Base-by-base conservation (phyloP, 148 eudicot species). In the Tetragonia tetragonoides region DNA sequence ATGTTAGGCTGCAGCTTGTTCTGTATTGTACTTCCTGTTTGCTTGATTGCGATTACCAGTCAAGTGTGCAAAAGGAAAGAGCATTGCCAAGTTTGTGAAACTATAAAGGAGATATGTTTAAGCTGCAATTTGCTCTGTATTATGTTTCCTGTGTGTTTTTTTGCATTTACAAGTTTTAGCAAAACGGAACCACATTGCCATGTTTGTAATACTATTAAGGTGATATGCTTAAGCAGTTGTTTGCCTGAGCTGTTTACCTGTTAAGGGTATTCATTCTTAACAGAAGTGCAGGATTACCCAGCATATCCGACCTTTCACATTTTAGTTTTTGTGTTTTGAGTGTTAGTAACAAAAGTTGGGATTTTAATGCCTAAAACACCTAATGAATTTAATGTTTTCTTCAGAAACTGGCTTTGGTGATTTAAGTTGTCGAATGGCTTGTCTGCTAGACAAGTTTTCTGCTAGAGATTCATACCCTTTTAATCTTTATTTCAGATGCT, bases 401-500 rank as follows among this genome's bases (percentile, higher is more conserved):
- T 3, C 6, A 3, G 61, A 57, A 57, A 16, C 18, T 49, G 53
- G 53, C 21, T 57, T 57, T 16, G 6, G 4, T 20, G 20, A 20
- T 57, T 57, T n/a, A 57, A 3, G 61, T 20, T 21, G 21, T 20
- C n/a, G n/a, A 20, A 21, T 3, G 8, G 4, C n/a, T 4, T 6
- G 6, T 60, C 21, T 17, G 63, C n/a, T 60, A 11, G 6, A 20
- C 3, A 63, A 34, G 4, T 10, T 5, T 5, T 28, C 7, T 38
- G 24, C 41, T 0, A 0, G 18, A 37, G 39, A 61, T 56, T 68
- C 76, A 49, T 68, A 46, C 47, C 14, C 16, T 38, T 38, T 47
- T 75, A 5, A 51, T 42, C 4, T 60, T 39, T 42, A 17, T 81
- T 83, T 78, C 95, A 93, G 98, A 86, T 79, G 91, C 88, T 54